Conservation (phyloP, 768 basidiomycete genomes). For the Leccinum subgranulosum region DNA sequence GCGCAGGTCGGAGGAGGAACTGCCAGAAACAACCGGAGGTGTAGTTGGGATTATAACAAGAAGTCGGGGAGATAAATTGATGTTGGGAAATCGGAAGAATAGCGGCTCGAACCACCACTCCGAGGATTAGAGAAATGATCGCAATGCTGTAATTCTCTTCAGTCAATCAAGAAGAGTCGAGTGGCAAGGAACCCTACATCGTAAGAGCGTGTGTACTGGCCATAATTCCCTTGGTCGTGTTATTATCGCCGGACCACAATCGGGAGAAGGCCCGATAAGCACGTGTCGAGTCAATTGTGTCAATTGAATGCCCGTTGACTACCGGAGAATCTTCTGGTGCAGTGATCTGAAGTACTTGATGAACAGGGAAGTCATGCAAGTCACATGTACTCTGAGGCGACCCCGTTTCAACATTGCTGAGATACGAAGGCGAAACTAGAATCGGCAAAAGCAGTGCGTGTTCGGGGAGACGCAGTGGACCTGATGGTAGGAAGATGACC, state of each 20-base stretch:
- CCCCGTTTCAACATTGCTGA: slow-evolving; percentile 23
- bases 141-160: slow-evolving; percentile 49
- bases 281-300: slow-evolving; percentile 38
- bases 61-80: slow-evolving; percentile 12
- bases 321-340: slow-evolving; percentile 34
- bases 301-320: slow-evolving; percentile 47
- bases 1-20: slow-evolving; percentile 38
- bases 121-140: slow-evolving; percentile 63
- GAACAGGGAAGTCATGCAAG: slow-evolving; percentile 38
- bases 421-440: slow-evolving; percentile 28
- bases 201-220: slow-evolving; percentile 58
- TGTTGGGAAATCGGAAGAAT: slow-evolving; percentile 22
- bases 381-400: slow-evolving; percentile 43
- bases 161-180: slow-evolving; percentile 10
- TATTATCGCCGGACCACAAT: slow-evolving; percentile 37
- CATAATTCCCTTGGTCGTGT: slow-evolving; percentile 35
- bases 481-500: slow-evolving; percentile 61
- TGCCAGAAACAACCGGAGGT: slow-evolving; percentile 38
- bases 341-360: slow-evolving; percentile 40
- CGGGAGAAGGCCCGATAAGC: slow-evolving; percentile 46
- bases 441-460: slow-evolving; percentile 62
- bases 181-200: slow-evolving; percentile 45
- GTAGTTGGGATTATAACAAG: slow-evolving; percentile 19
- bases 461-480: slow-evolving; percentile 33
- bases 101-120: slow-evolving; percentile 39